Conservation (phyloP, 139 green algal species). For the Asterochloris sp. region DNA sequence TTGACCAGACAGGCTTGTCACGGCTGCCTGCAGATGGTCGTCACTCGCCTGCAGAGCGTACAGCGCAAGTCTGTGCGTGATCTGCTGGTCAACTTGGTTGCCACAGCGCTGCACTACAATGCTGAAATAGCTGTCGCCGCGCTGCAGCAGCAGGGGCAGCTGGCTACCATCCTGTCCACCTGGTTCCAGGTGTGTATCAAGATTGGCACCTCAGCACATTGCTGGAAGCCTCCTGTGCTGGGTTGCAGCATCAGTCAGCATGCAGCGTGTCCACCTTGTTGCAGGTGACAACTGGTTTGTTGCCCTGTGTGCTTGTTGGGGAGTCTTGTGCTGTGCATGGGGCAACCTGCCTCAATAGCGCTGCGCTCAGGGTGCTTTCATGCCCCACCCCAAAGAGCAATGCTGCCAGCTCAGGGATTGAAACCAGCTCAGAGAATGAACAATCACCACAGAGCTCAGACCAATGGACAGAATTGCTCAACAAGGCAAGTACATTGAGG, state of each 20-base stretch:
- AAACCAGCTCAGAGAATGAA: neutral
- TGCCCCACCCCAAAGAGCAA: neutral
- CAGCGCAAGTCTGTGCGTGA: slow-evolving; percentile 28
- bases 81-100: slow-evolving; percentile 68
- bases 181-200: slow-evolving; percentile 20
- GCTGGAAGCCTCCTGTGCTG: neutral
- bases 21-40: neutral
- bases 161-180: slow-evolving; percentile 26
- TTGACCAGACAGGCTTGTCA: neutral
- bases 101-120: slow-evolving; percentile 92
- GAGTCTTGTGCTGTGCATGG: neutral
- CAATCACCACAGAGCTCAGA: neutral
- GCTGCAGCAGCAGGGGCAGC: slow-evolving; percentile 45
- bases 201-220: no score
- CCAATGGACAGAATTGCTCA: no score
- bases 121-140: slow-evolving; percentile 56
- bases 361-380: neutral
- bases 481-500: no score
- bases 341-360: neutral
- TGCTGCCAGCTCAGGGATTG: neutral
- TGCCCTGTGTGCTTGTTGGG: neutral
- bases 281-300: neutral
- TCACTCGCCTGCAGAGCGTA: neutral
- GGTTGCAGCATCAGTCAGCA: neutral
- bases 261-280: neutral